Evolutionary conservation across 345 rosid species (phyloP).

Genomic region (Hevea brasiliensis): DNA sequence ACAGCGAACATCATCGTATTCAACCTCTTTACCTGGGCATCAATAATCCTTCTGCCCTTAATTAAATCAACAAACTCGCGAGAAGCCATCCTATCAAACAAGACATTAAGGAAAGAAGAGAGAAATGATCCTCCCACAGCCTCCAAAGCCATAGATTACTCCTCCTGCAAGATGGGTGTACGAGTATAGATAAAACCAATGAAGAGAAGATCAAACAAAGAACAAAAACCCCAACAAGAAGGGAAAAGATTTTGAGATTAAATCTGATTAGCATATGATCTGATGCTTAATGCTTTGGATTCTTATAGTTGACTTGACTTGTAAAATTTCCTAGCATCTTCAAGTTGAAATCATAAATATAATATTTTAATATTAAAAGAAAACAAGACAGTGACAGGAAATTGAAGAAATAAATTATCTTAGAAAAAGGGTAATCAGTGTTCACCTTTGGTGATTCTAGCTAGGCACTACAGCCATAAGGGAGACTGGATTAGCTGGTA

Average conservation of each 20-base stretch:
- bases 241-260: not conserved
- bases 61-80: constrained; percentile 6
- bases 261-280: not conserved
- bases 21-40: not conserved
- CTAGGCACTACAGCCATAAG: too few relatives aligned
- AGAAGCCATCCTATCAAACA: not conserved
- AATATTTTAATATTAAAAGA: too few relatives aligned
- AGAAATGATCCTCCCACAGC: constrained; percentile 2
- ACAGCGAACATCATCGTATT: not conserved
- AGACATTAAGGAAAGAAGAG: constrained; percentile 5
- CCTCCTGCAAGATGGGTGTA: not conserved
- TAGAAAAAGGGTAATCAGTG: too few relatives aligned
- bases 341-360: too few relatives aligned
- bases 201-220: too few relatives aligned
- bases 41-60: constrained; percentile 1
- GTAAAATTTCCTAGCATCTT: too few relatives aligned
- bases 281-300: not conserved
- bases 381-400: too few relatives aligned
- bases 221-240: too few relatives aligned
- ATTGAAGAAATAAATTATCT: too few relatives aligned
- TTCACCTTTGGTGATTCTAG: too few relatives aligned
- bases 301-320: not conserved
- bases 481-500: too few relatives aligned
- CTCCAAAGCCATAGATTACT: constrained; percentile 8
- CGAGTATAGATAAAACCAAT: too few relatives aligned